A percentile compares a stretch with the other conserved stretches of the same genome.
These are phyloP conservation scores for Cucurbita ficifolia DNA, from an alignment of 306 rosid species.

Conservation along the genomic window DNA sequence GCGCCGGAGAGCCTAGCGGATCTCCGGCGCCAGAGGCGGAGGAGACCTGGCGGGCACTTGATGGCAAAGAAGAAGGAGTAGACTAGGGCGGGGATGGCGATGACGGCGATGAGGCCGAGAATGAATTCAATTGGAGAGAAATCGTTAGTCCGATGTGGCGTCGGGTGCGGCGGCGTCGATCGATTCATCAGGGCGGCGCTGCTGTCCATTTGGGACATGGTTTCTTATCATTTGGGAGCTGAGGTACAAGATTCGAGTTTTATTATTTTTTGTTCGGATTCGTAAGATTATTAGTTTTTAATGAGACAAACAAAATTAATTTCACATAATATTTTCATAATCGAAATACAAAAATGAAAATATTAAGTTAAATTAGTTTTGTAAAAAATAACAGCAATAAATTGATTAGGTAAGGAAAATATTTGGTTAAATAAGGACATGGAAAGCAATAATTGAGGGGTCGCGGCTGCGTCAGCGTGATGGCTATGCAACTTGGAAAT, in stretches of 20 bases:
- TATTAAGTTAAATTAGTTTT: no score
- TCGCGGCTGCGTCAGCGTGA: background rate
- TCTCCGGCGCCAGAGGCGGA: constrained; percentile 12
- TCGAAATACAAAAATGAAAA: background rate
- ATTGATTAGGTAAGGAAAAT: background rate
- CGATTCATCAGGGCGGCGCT: constrained; percentile 11
- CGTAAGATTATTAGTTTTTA: background rate
- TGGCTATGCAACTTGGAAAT: background rate
- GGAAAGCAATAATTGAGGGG: background rate
- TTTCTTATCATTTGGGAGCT: background rate
- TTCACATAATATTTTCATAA: no score
- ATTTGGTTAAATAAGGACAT: background rate
- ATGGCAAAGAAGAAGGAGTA: constrained; percentile 57
- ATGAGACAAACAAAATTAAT: background rate
- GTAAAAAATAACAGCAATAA: background rate
- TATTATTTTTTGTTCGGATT: background rate
- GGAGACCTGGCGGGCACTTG: constrained; percentile 33
- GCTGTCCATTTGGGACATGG: constrained; percentile 26
- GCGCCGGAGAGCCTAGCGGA: constrained; percentile 9
- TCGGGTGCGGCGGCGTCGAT: constrained; percentile 34
- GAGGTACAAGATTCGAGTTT: background rate
- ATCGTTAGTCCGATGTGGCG: constrained; percentile 30
- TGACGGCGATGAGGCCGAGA: constrained; percentile 52
- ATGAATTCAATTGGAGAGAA: constrained; percentile 72
- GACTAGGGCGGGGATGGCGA: constrained; percentile 58